A percentile compares a stretch with the other conserved stretches of the same genome.
Evolutionary conservation across 345 rosid species (phyloP).

Genomic region (Gossypium mustelinum): DNA sequence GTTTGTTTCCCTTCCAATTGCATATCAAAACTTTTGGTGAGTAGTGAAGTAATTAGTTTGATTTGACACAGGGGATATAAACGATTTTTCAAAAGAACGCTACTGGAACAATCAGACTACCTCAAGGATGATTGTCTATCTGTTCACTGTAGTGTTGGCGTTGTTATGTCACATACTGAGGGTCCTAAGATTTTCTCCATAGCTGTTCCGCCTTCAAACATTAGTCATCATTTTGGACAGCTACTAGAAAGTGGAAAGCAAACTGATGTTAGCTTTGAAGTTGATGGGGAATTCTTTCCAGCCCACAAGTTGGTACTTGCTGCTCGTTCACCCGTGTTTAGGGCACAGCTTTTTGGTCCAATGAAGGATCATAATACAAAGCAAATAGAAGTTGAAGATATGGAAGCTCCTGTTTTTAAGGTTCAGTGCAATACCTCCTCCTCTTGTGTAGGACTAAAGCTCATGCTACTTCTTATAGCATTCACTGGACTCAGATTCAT

Average conservation of each 20-base stretch:
- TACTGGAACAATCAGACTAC: slow-evolving; percentile 47
- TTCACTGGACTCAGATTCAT: not conserved
- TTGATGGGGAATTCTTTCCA: slow-evolving; percentile 41
- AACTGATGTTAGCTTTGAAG: slow-evolving; percentile 51
- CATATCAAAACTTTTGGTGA: not conserved
- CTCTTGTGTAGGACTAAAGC: not conserved
- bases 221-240: slow-evolving; percentile 41
- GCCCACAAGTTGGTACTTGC: slow-evolving; percentile 57
- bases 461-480: not conserved
- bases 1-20: not conserved
- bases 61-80: slow-evolving; percentile 53
- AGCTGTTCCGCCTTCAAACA: slow-evolving; percentile 37
- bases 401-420: slow-evolving; percentile 52
- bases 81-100: slow-evolving; percentile 46
- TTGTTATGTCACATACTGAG: slow-evolving; percentile 53
- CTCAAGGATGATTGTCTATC: slow-evolving; percentile 51
- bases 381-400: slow-evolving; percentile 43
- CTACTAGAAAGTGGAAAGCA: slow-evolving; percentile 44
- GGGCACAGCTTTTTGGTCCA: slow-evolving; percentile 57
- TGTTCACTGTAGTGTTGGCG: slow-evolving; percentile 51
- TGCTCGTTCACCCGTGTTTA: slow-evolving; percentile 54
- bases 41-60: not conserved
- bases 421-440: slow-evolving; percentile 14
- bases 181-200: slow-evolving; percentile 48
- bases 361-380: slow-evolving; percentile 52